Conservation (phyloP, 768 basidiomycete genomes). For the Thelephora ganbajun region DNA sequence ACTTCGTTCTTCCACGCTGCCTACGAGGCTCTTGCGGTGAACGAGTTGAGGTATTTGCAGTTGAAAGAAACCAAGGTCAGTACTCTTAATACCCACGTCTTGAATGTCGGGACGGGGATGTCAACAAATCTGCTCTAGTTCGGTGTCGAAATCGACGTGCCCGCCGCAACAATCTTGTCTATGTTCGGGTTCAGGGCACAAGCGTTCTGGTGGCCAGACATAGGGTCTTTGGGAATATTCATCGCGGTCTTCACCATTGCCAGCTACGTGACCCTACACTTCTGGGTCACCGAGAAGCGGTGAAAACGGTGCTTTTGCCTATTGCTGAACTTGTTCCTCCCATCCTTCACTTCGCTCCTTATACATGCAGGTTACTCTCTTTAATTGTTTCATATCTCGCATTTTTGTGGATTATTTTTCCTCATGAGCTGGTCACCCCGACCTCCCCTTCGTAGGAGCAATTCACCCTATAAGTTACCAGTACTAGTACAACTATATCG, state of each 20-base stretch:
- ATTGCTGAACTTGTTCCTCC: too few relatives aligned
- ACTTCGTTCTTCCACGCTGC: constrained; percentile 98
- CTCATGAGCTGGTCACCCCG: too few relatives aligned
- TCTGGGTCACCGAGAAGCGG: constrained; percentile 76
- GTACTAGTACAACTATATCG: too few relatives aligned
- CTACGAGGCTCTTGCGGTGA: constrained; percentile 95
- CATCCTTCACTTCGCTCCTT: too few relatives aligned
- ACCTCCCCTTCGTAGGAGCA: too few relatives aligned
- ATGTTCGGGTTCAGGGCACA: constrained; percentile 88
- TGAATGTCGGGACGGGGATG: not conserved
- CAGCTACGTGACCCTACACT: constrained; percentile 73
- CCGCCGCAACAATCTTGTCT: constrained; percentile 89
- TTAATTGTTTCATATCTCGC: too few relatives aligned
- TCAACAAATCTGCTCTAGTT: constrained; percentile 38
- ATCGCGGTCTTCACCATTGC: constrained; percentile 65
- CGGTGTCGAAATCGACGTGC: constrained; percentile 92
- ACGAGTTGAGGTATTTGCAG: constrained; percentile 88
- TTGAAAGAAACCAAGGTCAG: constrained; percentile 81
- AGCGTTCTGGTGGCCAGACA: constrained; percentile 99
- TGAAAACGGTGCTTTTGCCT: constrained; percentile 13
- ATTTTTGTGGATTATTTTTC: too few relatives aligned
- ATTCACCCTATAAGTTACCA: too few relatives aligned
- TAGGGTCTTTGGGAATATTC: constrained; percentile 72
- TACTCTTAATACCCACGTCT: not conserved
- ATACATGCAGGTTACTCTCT: too few relatives aligned